Base-by-base conservation (phyloP, 139 green algal species). In the Micromonas pusilla region DNA sequence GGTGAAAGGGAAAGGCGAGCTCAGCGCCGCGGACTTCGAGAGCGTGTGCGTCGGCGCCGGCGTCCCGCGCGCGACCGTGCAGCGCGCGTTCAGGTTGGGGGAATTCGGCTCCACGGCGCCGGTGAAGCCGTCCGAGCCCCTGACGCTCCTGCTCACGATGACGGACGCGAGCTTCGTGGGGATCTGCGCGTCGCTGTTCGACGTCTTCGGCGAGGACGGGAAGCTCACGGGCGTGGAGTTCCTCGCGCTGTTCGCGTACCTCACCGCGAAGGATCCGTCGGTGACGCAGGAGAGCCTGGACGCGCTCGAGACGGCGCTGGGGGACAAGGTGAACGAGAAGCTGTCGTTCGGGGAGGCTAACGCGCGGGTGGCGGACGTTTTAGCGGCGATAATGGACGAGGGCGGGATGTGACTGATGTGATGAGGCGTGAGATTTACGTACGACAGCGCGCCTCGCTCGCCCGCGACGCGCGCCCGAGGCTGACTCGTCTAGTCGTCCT, bases 81-180 rank as follows among this genome's bases (percentile, higher is more conserved):
- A 57, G 9, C 45, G 16, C 9, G 45, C 45, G 60, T 36, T 30
- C 60, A 9, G 25, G 60, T 19, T 68, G 13, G 26, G 26, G 60
- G 60, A 30, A 32, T 68, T 68, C 60, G 60, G 25, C 13, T 13
- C 16, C 19, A 68, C 9, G 13, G 23, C 13, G 13, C 5, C 60
- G 26, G 25, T n/a, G n/a, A n/a, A 57, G 5, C 81, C 20, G 25
- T 33, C 62, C 32, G 77, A 87, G 54, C 33, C 87, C 30, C 60
- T 87, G 25, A 31, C 85, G 52, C 73, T 89, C 6, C 72, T 89
- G 76, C 74, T 89, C 3, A 86, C 83, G 23, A 89, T 82, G 76
- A 70, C 71, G 39, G 80, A 37, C n/a, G 66, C 52, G 37, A 81
- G 34, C 45, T 71, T 81, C 52, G n/a, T 77, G 26, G 71, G 52